A percentile compares a stretch with the other conserved stretches of the same genome.
These are phyloP conservation scores for Colletotrichum eleusines DNA, from an alignment of 2,329 filamentous ascomycete species.

Conservation along the genomic window DNA sequence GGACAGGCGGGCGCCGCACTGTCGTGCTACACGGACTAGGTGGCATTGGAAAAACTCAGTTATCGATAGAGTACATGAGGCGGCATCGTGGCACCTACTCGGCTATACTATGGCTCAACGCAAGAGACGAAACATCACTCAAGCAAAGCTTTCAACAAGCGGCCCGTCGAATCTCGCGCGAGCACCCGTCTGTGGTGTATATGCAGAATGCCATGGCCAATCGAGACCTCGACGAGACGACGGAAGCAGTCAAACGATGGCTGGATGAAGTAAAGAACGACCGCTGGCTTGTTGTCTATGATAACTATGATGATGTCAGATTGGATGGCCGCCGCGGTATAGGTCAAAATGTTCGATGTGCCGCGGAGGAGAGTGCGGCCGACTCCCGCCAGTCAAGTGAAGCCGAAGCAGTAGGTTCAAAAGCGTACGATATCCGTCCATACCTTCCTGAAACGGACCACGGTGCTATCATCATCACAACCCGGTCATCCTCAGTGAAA, in stretches of 20 bases:
- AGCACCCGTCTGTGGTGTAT: slow-evolving; percentile 45
- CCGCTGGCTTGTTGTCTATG: slow-evolving; percentile 55
- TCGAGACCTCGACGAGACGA: slow-evolving; percentile 46
- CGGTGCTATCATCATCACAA: slow-evolving; percentile 58
- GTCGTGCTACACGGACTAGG: too few species aligned
- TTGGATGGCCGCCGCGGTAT: slow-evolving; percentile 33
- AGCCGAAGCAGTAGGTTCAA: not conserved
- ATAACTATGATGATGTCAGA: slow-evolving; percentile 57
- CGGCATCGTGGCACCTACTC: too few species aligned
- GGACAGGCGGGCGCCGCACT: too few species aligned
- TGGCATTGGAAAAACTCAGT: too few species aligned
- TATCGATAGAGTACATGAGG: too few species aligned
- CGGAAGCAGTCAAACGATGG: slow-evolving; percentile 53
- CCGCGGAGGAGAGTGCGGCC: not conserved
- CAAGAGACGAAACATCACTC: too few species aligned
- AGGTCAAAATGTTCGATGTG: not conserved
- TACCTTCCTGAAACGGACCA: slow-evolving; percentile 51
- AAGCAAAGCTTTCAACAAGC: too few species aligned
- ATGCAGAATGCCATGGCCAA: slow-evolving; percentile 45
- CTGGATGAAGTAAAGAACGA: slow-evolving; percentile 51
- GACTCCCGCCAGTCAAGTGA: slow-evolving; percentile 15
- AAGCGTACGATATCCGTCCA: slow-evolving; percentile 49
- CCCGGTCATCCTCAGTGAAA: slow-evolving; percentile 50
- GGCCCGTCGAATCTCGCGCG: slow-evolving; percentile 47
- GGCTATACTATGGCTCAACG: too few species aligned